phyloP scores from a whole-genome alignment of 1,139 yeast species.

The Fermentozyma sake region DNA sequence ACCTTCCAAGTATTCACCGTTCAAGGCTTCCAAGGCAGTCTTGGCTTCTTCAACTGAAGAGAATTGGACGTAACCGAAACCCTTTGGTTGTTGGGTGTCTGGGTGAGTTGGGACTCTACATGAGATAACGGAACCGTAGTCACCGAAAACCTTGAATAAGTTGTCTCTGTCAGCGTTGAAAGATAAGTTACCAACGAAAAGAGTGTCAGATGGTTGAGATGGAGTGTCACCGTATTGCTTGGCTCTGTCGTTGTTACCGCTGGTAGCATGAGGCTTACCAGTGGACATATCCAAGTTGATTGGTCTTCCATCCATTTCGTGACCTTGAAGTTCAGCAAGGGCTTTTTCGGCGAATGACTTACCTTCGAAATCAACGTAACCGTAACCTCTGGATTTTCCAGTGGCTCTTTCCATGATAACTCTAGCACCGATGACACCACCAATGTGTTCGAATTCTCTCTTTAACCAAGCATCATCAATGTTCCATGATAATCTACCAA shows the following conservation, averaged over 20 bases:
- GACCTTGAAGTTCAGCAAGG: conserved; percentile 80
- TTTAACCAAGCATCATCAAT: conserved; percentile 92
- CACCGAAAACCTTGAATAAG: conserved; percentile 67
- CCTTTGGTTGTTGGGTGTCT: conserved; percentile 98
- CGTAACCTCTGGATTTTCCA: conserved; percentile 96
- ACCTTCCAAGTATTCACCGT: conserved; percentile 86
- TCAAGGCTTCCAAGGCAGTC: conserved; percentile 80
- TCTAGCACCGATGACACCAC: conserved; percentile 84
- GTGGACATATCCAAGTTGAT: conserved; percentile 90
- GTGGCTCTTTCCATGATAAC: conserved; percentile 90
- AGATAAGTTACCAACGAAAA: conserved; percentile 92
- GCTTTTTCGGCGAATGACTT: conserved; percentile 83
- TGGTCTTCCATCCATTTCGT: conserved; percentile 95
- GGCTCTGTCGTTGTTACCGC: conserved; percentile 70
- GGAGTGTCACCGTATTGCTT: conserved; percentile 83
- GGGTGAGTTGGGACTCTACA: conserved; percentile 97
- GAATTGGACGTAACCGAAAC: conserved; percentile 96
- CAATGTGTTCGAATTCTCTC: conserved; percentile 77
- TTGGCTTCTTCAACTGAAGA: conserved; percentile 84
- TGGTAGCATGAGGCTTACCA: conserved; percentile 62
- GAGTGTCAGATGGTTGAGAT: conserved; percentile 90
- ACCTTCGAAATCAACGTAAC: conserved; percentile 89
- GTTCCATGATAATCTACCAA: conserved; percentile 96
- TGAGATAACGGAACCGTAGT: conserved; percentile 75
- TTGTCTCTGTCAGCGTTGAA: conserved; percentile 82